phyloP scores from a whole-genome alignment of 176 grass and related monocot species.

The Oryza glaberrima region DNA sequence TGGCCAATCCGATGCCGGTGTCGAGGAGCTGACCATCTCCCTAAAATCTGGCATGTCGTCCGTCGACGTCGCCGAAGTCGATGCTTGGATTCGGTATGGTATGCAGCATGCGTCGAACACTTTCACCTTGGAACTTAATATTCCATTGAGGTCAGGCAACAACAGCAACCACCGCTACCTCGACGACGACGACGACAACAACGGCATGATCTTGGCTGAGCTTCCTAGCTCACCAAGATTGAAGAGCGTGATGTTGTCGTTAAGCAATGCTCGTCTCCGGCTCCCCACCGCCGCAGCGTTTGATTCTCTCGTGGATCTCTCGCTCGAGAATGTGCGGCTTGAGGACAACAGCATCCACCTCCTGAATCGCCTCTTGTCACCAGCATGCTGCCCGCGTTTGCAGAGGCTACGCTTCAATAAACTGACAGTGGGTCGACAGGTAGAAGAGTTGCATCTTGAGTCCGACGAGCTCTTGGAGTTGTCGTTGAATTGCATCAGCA shows the following conservation, averaged over 20 bases:
- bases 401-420: neutral
- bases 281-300: neutral
- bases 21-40: neutral
- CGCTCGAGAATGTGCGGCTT: neutral
- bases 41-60: neutral
- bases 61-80: neutral
- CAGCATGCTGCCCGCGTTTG: conserved; percentile 5
- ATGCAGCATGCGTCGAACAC: neutral
- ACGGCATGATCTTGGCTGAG: neutral
- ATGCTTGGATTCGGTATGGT: neutral
- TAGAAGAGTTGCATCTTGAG: neutral
- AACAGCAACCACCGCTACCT: no score
- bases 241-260: neutral
- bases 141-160: no score
- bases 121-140: neutral
- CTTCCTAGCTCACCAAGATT: neutral
- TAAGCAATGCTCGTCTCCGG: neutral
- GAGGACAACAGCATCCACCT: neutral
- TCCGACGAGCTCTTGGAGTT: neutral
- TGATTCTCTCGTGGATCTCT: neutral
- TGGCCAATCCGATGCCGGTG: neutral
- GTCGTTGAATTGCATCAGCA: fast-evolving
- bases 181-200: neutral
- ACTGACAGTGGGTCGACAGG: no score
- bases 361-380: neutral